These are phyloP conservation scores for Colletotrichum noveboracense DNA, from an alignment of 2,329 filamentous ascomycete genomes.

Conservation along the genomic window DNA sequence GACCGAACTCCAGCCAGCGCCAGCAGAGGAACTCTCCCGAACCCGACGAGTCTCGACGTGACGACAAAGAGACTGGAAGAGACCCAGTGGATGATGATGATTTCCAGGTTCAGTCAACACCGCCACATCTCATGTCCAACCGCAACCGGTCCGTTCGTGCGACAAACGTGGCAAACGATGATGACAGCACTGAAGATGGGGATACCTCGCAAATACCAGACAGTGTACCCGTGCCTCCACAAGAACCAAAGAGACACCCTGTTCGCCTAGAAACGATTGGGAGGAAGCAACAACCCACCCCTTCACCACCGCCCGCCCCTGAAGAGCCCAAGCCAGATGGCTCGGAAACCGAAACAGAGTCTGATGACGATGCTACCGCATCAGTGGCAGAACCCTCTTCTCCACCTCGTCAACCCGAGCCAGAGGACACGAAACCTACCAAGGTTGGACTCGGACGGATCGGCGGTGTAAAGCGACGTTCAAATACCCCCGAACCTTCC, in stretches of 20 bases:
- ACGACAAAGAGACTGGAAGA: background rate
- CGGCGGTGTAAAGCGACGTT: background rate
- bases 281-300: slow-evolving; percentile 33
- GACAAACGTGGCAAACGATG: slow-evolving; percentile 25
- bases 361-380: slow-evolving; percentile 32
- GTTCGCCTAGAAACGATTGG: slow-evolving; percentile 41
- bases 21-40: slow-evolving; percentile 8
- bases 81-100: slow-evolving; percentile 42
- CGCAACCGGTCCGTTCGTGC: slow-evolving; percentile 24
- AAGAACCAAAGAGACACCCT: slow-evolving; percentile 21
- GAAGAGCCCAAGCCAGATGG: slow-evolving; percentile 25
- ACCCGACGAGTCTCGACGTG: slow-evolving; percentile 6
- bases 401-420: background rate
- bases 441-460: background rate
- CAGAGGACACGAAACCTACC: background rate
- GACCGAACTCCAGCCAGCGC: background rate
- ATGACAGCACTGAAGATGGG: slow-evolving; percentile 38
- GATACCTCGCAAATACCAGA: slow-evolving; percentile 25
- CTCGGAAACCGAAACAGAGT: slow-evolving; percentile 51
- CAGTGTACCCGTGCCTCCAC: slow-evolving; percentile 23
- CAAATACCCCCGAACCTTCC: background rate
- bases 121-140: slow-evolving; percentile 39
- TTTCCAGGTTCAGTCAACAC: slow-evolving; percentile 57
- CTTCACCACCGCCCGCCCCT: slow-evolving; percentile 26
- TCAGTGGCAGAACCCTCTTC: background rate